Percentiles rank a stretch among this genome's conserved stretches.
Conservation (phyloP, 805 yeast species). For the Isabelozyma heimii region DNA sequence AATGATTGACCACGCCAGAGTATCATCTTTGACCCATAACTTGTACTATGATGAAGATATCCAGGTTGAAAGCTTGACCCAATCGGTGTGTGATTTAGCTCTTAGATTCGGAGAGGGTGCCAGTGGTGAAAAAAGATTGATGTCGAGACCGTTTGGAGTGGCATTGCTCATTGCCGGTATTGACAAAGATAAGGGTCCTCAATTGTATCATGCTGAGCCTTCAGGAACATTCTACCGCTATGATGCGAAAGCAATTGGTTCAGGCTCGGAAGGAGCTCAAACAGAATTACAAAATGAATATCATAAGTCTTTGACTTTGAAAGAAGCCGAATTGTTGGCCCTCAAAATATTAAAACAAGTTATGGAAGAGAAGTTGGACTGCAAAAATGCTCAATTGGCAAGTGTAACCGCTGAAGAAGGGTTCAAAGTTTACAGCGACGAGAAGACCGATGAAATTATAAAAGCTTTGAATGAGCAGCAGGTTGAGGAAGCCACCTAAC, state of each 20-base stretch:
- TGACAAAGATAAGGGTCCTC: slow-evolving; percentile 92
- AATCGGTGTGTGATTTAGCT: slow-evolving; percentile 95
- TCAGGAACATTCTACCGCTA: slow-evolving; percentile 97
- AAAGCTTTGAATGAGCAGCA: slow-evolving; percentile 71
- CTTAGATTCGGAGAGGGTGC: slow-evolving; percentile 97
- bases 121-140: slow-evolving; percentile 86
- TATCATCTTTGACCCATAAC: slow-evolving; percentile 80
- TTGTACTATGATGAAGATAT: slow-evolving; percentile 90
- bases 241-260: slow-evolving; percentile 98
- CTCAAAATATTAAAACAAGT: slow-evolving; percentile 92
- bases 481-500: slow-evolving; percentile 13
- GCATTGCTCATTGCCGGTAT: slow-evolving; percentile 94
- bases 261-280: slow-evolving; percentile 99
- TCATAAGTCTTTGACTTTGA: slow-evolving; percentile 84
- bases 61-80: slow-evolving; percentile 90
- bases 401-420: slow-evolving; percentile 86
- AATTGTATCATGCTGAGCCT: slow-evolving; percentile 97
- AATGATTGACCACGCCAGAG: slow-evolving; percentile 98
- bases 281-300: slow-evolving; percentile 96
- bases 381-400: slow-evolving; percentile 92
- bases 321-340: slow-evolving; percentile 88
- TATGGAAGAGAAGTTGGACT: slow-evolving; percentile 97
- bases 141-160: slow-evolving; percentile 99
- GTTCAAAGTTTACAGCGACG: slow-evolving; percentile 80
- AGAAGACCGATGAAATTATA: slow-evolving; percentile 78